Percentiles rank a stretch among this genome's conserved stretches.
Evolutionary conservation across 352 stramenopile genomes (phyloP).

Genomic region (Poterioochromonas sp.): DNA sequence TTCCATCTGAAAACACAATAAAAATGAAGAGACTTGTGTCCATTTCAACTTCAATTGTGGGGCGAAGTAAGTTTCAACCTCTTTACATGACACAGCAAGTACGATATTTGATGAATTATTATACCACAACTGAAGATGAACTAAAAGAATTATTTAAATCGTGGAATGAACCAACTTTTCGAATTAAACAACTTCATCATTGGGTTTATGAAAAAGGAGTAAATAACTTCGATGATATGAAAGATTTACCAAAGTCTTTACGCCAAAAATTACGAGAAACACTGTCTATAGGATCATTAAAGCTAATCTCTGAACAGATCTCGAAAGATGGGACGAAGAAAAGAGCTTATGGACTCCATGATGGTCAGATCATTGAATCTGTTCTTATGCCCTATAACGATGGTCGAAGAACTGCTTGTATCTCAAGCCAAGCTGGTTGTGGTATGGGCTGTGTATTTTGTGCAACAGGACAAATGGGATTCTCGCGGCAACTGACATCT

Average conservation of each 20-base stretch:
- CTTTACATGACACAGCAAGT: too few relatives aligned
- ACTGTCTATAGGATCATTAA: constrained; percentile 37
- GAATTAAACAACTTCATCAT: constrained; percentile 40
- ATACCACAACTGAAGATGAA: background rate
- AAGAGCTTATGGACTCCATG: constrained; percentile 57
- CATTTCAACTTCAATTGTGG: too few relatives aligned
- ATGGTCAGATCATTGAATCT: constrained; percentile 68
- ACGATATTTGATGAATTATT: background rate
- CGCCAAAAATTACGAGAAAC: constrained; percentile 38
- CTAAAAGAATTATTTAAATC: background rate
- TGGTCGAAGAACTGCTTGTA: constrained; percentile 60
- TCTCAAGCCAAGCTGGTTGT: constrained; percentile 66
- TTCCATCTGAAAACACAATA: too few relatives aligned
- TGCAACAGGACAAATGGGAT: constrained; percentile 62
- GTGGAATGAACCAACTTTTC: background rate
- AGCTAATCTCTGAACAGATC: constrained; percentile 42
- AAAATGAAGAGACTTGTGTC: too few relatives aligned
- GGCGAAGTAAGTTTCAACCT: too few relatives aligned
- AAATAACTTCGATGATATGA: constrained; percentile 47
- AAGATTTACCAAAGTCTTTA: constrained; percentile 43
- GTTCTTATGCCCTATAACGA: constrained; percentile 75
- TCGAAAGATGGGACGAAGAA: constrained; percentile 66
- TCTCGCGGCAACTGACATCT: constrained; percentile 56
- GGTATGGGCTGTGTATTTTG: constrained; percentile 69
- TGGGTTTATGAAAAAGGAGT: constrained; percentile 47